Evolutionary conservation across 352 stramenopile genomes (phyloP), one percentile per base, ranked within the genome.

Genomic region (Globisporangium canariense): DNA sequence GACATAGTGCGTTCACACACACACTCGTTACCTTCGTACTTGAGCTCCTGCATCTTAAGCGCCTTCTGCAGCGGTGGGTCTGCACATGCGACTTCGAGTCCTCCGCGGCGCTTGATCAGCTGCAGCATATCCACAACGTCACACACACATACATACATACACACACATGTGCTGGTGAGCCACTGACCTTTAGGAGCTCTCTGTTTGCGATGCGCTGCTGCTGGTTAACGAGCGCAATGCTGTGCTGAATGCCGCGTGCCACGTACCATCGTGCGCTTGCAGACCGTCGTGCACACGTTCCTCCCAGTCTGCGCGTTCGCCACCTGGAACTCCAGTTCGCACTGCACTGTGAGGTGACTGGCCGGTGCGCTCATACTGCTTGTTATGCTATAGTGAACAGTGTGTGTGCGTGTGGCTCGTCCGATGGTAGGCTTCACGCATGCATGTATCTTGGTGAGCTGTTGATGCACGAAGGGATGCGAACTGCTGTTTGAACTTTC

Each of bases 291-390:
- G 62, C 64, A 60, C 6, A 81, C 65, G 47, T 80, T 89, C 60
- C 78, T 77, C 1, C 81, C 79, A 1, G 74, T 79, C 22, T 66
- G 63, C 40, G 76, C 78, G 38, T 88, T 76, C 4, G 79, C 78
- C 41, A 83, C 62, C 65, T 91, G 81, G 70, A 84, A 71, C 70
- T 91, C 79, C 41, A 89, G 45, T 63, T 79, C 74, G 64, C 81
- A 91, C 10, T 18, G 51, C 36, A 64, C 49, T 6, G 47, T 9
- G 16, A 34, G 20, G 20, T 8, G 16, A 18, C 18, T 40, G 14
- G 40, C 14, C 9, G 30, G 9, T 16, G 30, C n/a, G 56, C 22
- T 54, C 41, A 28, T 28, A 8, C 32, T 25, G 32, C 41, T 28
- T 32, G 18, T 55, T 28, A 46, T 60, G 49, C 1, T 34, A 16